Evolutionary conservation across 805 yeast species (phyloP).

Genomic region (Schizosaccharomyces lindneri): DNA sequence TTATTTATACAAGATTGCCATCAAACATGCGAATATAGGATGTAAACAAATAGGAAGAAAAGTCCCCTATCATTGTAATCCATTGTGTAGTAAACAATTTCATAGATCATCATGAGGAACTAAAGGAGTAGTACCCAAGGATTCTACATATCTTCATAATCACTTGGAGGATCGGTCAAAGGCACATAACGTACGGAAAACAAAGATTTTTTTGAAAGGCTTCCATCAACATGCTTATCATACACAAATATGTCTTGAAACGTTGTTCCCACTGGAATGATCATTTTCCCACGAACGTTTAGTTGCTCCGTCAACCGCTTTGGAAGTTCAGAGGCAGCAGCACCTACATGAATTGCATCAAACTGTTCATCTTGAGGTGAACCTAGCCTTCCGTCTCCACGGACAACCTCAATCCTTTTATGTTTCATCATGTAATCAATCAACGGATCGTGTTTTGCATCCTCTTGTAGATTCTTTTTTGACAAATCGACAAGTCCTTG

Average conservation of each 20-base stretch:
- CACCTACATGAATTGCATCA: conserved; percentile 8
- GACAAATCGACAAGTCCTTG: conserved; percentile 4
- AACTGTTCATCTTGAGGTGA: conserved; percentile 4
- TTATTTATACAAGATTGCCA: no score
- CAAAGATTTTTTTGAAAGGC: neutral
- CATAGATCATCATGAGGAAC: no score
- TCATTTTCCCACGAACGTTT: conserved; percentile 7
- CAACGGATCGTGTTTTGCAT: neutral
- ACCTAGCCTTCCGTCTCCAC: conserved; percentile 7
- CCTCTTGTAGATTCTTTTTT: neutral
- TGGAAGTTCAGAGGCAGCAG: conserved; percentile 5
- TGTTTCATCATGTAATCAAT: neutral
- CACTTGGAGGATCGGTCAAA: neutral
- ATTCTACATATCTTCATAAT: neutral
- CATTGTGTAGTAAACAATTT: no score
- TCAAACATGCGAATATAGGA: no score
- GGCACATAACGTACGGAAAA: neutral
- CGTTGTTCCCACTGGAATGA: conserved; percentile 6
- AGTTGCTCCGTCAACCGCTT: conserved; percentile 4
- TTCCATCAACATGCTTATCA: neutral
- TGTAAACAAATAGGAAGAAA: no score
- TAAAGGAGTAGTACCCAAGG: no score
- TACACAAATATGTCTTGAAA: neutral
- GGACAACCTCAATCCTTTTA: conserved; percentile 2
- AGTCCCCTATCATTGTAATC: no score